Base-by-base conservation (phyloP, 2,329 filamentous ascomycete genomes). In the Phaeophleospora eucalypticola region DNA sequence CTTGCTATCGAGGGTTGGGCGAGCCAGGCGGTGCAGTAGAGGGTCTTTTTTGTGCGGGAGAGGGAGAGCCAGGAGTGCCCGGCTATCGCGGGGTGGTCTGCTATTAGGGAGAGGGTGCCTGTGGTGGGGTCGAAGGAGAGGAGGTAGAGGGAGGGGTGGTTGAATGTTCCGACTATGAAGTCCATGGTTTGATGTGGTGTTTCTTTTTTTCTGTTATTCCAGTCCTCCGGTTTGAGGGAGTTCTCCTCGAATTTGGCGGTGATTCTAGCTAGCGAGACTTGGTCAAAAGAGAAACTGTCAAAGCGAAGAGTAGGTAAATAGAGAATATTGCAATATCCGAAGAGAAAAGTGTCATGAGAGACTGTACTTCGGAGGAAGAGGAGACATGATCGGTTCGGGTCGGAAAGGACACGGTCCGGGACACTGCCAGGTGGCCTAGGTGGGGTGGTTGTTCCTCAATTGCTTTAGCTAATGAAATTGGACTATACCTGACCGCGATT, bases 1-100 rank as follows among this genome's bases (percentile, higher is more conserved):
- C 58, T 47, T 4, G 64, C 63, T 4, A 65, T 46, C 2, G 63
- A 63, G 3, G 65, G 64, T 16, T 53, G 51, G 18, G 58, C 52
- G n/a, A 61, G 61, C 65, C 65, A 67, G 16, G 62, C 63, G n/a
- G 65, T 67, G 14, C 57, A 57, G 52, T 66, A 67, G 41, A 67
- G 55, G 41, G 50, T 51, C 14, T 53, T 51, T 14, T 60, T 57
- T 37, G 58, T 45, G n/a, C 49, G 33, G 1, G 64, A 66, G 8
- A 66, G 52, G 4, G 62, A 54, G 20, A 67, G 60, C 64, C 64
- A 67, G 42, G 64, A 66, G 49, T 66, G 64, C 32, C 60, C 61
- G 24, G 58, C 63, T 3, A 63, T 61, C 12, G 64, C 60, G 34
- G 61, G 54, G 7, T 60, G 61, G 21, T 57, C 55, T 33, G 54